These are phyloP conservation scores for Sanghuangporus sanghuang DNA, from an alignment of 1,284 basidiomycete species.

Conservation along the genomic window DNA sequence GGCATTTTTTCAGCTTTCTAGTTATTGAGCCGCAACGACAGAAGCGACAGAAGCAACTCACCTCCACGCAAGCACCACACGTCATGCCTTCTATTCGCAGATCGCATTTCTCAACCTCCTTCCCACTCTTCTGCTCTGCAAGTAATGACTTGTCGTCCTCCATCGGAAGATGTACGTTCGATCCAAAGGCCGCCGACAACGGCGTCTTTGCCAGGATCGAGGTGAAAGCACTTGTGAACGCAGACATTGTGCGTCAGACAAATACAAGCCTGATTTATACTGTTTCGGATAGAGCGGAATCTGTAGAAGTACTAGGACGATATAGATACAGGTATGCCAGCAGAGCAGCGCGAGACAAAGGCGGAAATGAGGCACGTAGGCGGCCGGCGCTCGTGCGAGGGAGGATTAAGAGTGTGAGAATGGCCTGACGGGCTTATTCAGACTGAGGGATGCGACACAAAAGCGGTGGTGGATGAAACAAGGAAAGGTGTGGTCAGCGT, in stretches of 20 bases:
- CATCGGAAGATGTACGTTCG: slow-evolving; percentile 24
- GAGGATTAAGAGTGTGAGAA: not conserved
- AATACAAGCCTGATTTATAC: not conserved
- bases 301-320: not conserved
- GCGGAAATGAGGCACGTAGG: not conserved
- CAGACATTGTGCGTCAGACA: slow-evolving; percentile 6
- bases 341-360: not conserved
- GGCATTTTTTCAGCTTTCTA: not conserved
- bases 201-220: slow-evolving; percentile 16
- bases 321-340: not conserved
- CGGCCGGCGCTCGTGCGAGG: slow-evolving; percentile 3
- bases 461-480: not conserved
- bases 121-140: slow-evolving; percentile 23
- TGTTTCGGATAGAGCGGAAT: not conserved
- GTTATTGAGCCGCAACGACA: not conserved
- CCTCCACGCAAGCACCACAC: slow-evolving; percentile 87
- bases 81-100: slow-evolving; percentile 89
- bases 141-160: slow-evolving; percentile 33
- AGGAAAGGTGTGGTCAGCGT: not conserved
- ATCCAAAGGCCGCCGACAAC: slow-evolving; percentile 12
- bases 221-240: slow-evolving; percentile 11
- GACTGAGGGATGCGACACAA: not conserved
- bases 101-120: slow-evolving; percentile 49
- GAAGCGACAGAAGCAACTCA: slow-evolving; percentile 30
- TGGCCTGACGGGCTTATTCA: not conserved